A percentile compares a stretch with the other conserved stretches of the same genome.
Evolutionary conservation across 805 yeast species (phyloP).

Genomic region (Cyberlindnera amylophila): DNA sequence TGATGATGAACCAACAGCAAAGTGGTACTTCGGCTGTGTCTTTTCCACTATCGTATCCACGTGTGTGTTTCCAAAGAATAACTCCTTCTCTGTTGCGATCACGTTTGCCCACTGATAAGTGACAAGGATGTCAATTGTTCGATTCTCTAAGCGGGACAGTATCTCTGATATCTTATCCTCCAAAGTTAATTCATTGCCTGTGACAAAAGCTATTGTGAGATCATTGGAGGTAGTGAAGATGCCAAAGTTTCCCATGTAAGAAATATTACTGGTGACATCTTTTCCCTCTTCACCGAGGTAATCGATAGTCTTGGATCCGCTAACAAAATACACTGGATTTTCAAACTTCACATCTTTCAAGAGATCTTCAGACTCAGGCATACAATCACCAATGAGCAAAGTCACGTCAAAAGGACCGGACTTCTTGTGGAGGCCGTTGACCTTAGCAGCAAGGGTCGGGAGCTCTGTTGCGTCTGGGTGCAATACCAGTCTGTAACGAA

Average conservation of each 20-base stretch:
- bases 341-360: conserved; percentile 5
- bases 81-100: conserved; percentile 42
- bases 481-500: conserved; percentile 15
- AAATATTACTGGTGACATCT: conserved; percentile 6
- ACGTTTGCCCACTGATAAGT: conserved; percentile 58
- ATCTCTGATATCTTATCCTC: conserved; percentile 27
- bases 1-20: conserved; percentile 47
- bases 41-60: conserved; percentile 45
- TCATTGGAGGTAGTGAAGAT: conserved; percentile 40
- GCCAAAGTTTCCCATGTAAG: conserved; percentile 30
- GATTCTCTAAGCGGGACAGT: conserved; percentile 19
- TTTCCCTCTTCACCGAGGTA: conserved; percentile 5
- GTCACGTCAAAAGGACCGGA: conserved; percentile 66
- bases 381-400: conserved; percentile 47
- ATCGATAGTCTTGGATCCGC: conserved; percentile 17
- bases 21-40: conserved; percentile 63
- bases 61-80: conserved; percentile 41
- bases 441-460: conserved; percentile 37
- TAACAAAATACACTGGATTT: conserved; percentile 23
- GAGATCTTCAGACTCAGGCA: neutral
- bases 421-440: conserved; percentile 47
- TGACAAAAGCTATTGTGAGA: conserved; percentile 43
- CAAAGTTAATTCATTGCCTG: conserved; percentile 27
- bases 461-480: conserved; percentile 22
- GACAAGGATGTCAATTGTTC: conserved; percentile 50